These are phyloP conservation scores for Penicillium brasilianum DNA, from an alignment of 2,329 filamentous ascomycete species.

Conservation along the genomic window DNA sequence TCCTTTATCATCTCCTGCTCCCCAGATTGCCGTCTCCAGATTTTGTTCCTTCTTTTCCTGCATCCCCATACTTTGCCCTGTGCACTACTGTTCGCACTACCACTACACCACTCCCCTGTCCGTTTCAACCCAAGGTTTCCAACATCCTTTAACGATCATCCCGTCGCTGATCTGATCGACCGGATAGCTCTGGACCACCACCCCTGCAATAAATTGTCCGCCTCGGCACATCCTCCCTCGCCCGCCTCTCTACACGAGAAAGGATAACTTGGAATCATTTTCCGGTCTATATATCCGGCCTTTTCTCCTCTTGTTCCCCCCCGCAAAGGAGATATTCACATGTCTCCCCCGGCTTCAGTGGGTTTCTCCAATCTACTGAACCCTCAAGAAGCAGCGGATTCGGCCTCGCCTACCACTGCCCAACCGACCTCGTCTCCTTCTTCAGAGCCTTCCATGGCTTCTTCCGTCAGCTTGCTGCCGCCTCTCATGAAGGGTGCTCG, in stretches of 20 bases:
- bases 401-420: conserved; percentile 29
- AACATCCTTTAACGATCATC: conserved; percentile 16
- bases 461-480: conserved; percentile 51
- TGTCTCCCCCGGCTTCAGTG: conserved; percentile 75
- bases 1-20: conserved; percentile 32
- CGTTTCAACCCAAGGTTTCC: not conserved
- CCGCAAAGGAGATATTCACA: conserved; percentile 60
- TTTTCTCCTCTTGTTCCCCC: conserved; percentile 15
- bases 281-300: conserved; percentile 26
- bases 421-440: conserved; percentile 27
- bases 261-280: not conserved
- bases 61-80: conserved; percentile 13
- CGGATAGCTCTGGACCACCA: conserved; percentile 27
- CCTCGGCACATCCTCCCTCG: conserved; percentile 1
- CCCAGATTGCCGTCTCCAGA: conserved; percentile 37
- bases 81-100: not conserved
- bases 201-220: conserved; percentile 25
- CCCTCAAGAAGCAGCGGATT: conserved; percentile 53
- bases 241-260: not conserved
- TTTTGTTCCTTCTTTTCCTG: conserved; percentile 21
- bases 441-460: conserved; percentile 47
- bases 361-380: conserved; percentile 79
- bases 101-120: not conserved
- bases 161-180: conserved; percentile 37
- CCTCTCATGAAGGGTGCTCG: conserved; percentile 53